Evolutionary conservation across 1,284 basidiomycete genomes (phyloP).

Genomic region (Pterula multifida): DNA sequence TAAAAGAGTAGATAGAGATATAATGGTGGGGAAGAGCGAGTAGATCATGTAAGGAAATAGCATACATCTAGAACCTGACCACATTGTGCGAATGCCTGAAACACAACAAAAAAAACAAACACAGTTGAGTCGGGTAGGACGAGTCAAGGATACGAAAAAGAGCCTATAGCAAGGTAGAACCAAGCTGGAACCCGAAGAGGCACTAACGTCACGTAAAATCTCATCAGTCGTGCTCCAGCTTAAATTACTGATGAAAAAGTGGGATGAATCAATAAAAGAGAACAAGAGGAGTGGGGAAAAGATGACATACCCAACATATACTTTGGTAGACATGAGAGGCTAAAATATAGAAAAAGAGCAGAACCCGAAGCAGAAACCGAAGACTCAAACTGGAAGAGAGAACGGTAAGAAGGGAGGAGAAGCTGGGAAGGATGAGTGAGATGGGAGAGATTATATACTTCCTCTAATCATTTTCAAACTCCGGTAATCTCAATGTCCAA

Average conservation of each 20-base stretch:
- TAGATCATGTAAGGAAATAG: constrained; percentile 16
- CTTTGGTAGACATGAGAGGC: constrained; percentile 54
- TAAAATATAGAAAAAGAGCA: constrained; percentile 28
- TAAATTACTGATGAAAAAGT: constrained; percentile 64
- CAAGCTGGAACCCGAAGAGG: constrained; percentile 27
- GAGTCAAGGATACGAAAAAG: constrained; percentile 12
- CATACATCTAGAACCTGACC: constrained; percentile 71
- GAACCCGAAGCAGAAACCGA: constrained; percentile 25
- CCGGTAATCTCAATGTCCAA: constrained; percentile 24
- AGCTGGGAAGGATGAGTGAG: constrained; percentile 16
- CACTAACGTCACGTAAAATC: constrained; percentile 72
- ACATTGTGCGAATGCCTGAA: constrained; percentile 59
- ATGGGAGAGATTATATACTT: constrained; percentile 37
- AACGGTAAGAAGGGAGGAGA: constrained; percentile 26
- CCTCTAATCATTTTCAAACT: constrained; percentile 30
- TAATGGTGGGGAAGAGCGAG: constrained; percentile 19
- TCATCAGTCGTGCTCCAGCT: constrained; percentile 95
- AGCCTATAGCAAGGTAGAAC: constrained; percentile 17
- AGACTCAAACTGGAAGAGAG: constrained; percentile 35
- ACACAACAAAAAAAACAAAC: constrained; percentile 24
- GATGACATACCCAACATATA: constrained; percentile 75
- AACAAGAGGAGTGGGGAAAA: constrained; percentile 29
- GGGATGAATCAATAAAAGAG: constrained; percentile 18
- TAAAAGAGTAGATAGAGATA: constrained; percentile 12
- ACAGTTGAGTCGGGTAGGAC: constrained; percentile 16